These are phyloP conservation scores for Neurospora tetraspora DNA, from an alignment of 495 filamentous ascomycete species.

Conservation along the genomic window DNA sequence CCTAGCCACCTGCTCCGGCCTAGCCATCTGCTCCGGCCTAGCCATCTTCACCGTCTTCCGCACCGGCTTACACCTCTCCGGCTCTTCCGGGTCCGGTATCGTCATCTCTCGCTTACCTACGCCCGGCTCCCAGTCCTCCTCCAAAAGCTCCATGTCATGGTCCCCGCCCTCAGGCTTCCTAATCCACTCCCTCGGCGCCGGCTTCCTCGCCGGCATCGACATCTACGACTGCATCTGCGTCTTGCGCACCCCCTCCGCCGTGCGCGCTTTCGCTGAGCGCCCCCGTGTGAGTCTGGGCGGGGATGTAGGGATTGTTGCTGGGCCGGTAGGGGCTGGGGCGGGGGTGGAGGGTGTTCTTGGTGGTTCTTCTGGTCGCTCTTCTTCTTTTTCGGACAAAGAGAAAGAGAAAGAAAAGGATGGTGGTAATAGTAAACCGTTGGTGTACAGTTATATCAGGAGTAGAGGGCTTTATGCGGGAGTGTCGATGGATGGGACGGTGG, in stretches of 20 bases:
- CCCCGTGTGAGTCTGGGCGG: conserved; percentile 64
- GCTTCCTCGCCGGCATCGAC: conserved; percentile 70
- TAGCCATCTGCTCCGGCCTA: conserved; percentile 72
- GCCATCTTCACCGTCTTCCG: conserved; percentile 83
- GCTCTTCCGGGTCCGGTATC: conserved; percentile 65
- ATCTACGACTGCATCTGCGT: conserved; percentile 81
- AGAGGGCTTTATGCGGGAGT: conserved; percentile 67
- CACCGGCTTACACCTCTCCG: conserved; percentile 70
- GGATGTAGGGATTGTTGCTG: conserved; percentile 62
- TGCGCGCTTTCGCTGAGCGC: conserved; percentile 58
- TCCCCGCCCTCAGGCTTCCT: conserved; percentile 72
- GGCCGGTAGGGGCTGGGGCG: conserved; percentile 61
- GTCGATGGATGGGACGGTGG: conserved; percentile 64
- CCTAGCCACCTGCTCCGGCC: conserved; percentile 58
- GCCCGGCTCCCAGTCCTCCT: too few relatives aligned
- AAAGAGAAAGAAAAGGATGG: conserved; percentile 7
- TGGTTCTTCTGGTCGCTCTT: neutral
- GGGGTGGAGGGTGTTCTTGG: conserved; percentile 27
- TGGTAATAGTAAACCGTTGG: conserved; percentile 29
- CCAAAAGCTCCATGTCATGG: too few relatives aligned
- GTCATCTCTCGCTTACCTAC: conserved; percentile 58
- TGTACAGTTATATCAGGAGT: conserved; percentile 73
- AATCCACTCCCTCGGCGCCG: conserved; percentile 64
- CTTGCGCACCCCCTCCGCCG: conserved; percentile 59
- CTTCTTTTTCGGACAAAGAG: neutral